Evolutionary conservation across 192 early-diverging fungal genomes (phyloP), one percentile per base, ranked within the genome.

Genomic region (Coemansia sp.): DNA sequence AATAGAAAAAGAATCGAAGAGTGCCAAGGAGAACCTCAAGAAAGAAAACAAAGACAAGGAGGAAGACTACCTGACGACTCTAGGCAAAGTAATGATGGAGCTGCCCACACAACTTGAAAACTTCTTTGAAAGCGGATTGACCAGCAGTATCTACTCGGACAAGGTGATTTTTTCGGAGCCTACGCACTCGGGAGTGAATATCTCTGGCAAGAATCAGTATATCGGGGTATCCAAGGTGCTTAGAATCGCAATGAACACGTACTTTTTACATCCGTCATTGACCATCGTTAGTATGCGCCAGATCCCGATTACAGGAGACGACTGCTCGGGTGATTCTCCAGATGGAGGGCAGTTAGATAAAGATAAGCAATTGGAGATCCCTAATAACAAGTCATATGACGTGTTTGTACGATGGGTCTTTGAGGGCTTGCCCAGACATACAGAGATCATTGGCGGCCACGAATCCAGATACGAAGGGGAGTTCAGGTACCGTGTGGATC

Each of bases 331-430:
- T 2, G 23, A 60, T 20, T 16, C 30, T 15, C 48, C 48, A 3
- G 25, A 12, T 2, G 25, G 23, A 51, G 48, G 48, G 8, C 4
- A 46, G 43, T 20, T n/a, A 9, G 23, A 51, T 9, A 26, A 51
- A 16, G 51, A n/a, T 8, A 42, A 39, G 55, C 21, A 45, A 8
- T 23, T 16, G 7, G 43, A 21, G 20, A 28, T 25, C 13, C 25
- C 39, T 37, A 29, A 56, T 23, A 49, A 31, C 0, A 62, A 57
- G 56, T 3, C 6, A 0, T 37, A 63, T 21, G 78, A 75, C 2
- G 70, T 81, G 10, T 61, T 28, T 60, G 72, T 81, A 63, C 62
- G 79, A 8, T 81, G 79, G 79, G 67, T 75, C 46, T 81, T 81
- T 61, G 79, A 81, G 67, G 79, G 73, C 25, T 28, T 64, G 51